Conservation (phyloP, 305 asterid genomes). For the Fraxinus xanthoxyloides region DNA sequence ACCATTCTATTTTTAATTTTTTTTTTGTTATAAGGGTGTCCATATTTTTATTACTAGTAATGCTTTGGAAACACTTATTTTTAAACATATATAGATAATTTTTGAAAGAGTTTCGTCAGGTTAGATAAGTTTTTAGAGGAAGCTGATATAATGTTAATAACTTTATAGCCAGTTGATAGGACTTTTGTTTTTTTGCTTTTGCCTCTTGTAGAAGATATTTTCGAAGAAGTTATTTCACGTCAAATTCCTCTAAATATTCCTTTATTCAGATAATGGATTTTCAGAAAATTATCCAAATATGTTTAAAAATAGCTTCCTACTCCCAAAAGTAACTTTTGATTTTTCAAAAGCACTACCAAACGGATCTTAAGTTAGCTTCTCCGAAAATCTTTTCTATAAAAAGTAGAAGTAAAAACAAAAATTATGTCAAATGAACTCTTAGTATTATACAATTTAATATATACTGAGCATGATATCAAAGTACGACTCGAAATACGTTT, state of each 20-base stretch:
- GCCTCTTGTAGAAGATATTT: neutral
- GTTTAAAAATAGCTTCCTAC: neutral
- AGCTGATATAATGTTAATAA: too few relatives aligned
- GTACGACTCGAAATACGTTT: neutral
- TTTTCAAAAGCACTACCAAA: neutral
- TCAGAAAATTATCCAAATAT: neutral
- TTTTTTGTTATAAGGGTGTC: neutral
- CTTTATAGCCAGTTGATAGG: too few relatives aligned
- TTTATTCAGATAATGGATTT: neutral
- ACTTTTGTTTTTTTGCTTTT: neutral
- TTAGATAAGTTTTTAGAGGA: too few relatives aligned
- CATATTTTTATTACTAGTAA: neutral
- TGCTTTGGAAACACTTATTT: neutral
- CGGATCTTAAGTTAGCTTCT: neutral
- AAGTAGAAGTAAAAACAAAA: neutral
- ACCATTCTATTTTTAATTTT: constrained; percentile 23
- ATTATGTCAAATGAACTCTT: neutral
- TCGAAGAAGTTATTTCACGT: neutral
- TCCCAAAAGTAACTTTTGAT: neutral
- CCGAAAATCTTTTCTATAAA: neutral
- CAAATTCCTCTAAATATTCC: neutral
- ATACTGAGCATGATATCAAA: neutral
- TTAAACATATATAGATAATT: neutral
- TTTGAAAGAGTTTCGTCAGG: neutral
- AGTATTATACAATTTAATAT: neutral